Conservation (phyloP, 2,329 filamentous ascomycete genomes). For the Colletotrichum eremochloae region DNA sequence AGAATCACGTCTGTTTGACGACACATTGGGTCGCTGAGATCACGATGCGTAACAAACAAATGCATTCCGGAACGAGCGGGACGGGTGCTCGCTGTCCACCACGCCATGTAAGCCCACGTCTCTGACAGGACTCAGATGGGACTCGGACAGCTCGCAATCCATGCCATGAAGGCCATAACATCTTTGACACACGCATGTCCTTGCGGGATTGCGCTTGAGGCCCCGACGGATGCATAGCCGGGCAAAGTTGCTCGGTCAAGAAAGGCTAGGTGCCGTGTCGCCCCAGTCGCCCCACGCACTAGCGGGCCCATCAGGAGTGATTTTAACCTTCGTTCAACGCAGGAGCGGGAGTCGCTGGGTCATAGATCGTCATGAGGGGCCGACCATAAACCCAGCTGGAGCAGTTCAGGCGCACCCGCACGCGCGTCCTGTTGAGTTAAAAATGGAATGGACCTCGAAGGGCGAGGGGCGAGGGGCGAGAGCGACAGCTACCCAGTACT, state of each 20-base stretch:
- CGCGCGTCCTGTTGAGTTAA: not conserved
- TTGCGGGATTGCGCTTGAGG: not conserved
- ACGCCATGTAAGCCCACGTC: too few relatives aligned
- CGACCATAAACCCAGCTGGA: not conserved
- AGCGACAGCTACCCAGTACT: not conserved
- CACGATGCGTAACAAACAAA: not conserved
- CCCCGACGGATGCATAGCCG: not conserved
- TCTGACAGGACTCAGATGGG: not conserved
- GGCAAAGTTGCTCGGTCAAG: not conserved
- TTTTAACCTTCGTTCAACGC: not conserved
- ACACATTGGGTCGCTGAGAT: not conserved
- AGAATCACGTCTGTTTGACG: not conserved
- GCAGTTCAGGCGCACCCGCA: not conserved
- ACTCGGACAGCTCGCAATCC: not conserved
- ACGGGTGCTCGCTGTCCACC: not conserved
- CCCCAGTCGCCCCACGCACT: too few relatives aligned
- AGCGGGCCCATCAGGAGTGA: not conserved
- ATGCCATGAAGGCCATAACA: not conserved
- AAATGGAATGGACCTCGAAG: not conserved
- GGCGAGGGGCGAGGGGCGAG: not conserved
- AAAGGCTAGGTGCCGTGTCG: not conserved
- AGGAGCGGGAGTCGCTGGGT: not conserved
- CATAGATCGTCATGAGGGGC: not conserved
- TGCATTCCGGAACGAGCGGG: not conserved
- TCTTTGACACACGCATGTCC: not conserved